These are phyloP conservation scores for Penicillium sp. DNA, from an alignment of 2,329 filamentous ascomycete genomes.

Conservation along the genomic window DNA sequence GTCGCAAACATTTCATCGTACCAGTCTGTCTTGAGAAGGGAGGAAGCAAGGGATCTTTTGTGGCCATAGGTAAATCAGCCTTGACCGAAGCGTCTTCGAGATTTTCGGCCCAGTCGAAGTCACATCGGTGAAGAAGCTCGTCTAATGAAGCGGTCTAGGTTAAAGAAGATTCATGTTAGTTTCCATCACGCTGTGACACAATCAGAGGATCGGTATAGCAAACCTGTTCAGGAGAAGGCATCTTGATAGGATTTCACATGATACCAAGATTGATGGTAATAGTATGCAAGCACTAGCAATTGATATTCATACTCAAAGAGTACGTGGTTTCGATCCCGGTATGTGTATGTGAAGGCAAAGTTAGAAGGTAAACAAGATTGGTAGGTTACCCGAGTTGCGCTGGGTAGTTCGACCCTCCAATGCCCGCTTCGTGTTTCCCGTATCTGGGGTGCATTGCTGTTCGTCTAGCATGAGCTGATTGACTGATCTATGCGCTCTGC, in stretches of 20 bases:
- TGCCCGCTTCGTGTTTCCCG: no score
- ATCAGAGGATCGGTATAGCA: neutral
- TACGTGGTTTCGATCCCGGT: no score
- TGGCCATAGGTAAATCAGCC: no score
- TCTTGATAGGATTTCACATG: neutral
- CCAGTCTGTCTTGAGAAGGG: neutral
- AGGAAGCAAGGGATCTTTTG: neutral
- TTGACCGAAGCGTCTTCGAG: neutral
- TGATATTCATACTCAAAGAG: no score
- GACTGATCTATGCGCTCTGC: no score
- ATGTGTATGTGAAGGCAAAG: neutral
- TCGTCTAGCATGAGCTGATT: no score
- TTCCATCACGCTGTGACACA: no score
- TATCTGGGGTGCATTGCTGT: no score
- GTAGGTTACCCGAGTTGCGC: neutral
- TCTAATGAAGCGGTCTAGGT: neutral
- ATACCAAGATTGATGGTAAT: no score
- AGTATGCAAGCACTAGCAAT: no score
- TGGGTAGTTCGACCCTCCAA: no score
- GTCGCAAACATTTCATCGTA: no score
- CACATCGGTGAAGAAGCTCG: neutral
- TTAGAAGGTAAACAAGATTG: neutral
- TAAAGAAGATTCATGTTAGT: neutral
- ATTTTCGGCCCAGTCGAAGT: conserved; percentile 14
- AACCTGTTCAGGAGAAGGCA: neutral